Conservation (phyloP, 129 eudicot genomes). For the Apium graveolens region DNA sequence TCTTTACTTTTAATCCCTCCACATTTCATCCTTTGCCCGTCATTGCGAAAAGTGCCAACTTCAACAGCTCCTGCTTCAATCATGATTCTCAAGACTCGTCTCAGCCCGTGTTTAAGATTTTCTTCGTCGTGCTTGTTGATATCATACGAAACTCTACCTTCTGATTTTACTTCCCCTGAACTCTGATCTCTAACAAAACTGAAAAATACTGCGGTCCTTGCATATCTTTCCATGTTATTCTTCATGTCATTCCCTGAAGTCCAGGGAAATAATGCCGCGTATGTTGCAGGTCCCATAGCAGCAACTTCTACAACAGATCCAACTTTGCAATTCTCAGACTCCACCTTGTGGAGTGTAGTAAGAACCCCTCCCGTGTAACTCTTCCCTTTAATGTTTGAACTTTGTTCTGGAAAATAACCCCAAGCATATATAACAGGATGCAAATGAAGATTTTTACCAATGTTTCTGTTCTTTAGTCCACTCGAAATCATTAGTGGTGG, state of each 20-base stretch:
- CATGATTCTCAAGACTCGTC: slow-evolving; percentile 48
- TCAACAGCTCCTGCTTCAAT: slow-evolving; percentile 80
- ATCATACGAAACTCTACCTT: slow-evolving; percentile 41
- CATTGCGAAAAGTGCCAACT: slow-evolving; percentile 78
- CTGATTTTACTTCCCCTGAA: slow-evolving; percentile 51
- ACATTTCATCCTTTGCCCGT: slow-evolving; percentile 61
- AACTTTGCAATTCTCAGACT: slow-evolving; percentile 31
- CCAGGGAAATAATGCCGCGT: slow-evolving; percentile 54
- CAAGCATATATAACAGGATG: slow-evolving; percentile 40
- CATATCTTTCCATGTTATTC: slow-evolving; percentile 43
- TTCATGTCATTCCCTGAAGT: slow-evolving; percentile 56
- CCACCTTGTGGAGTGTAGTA: slow-evolving; percentile 40
- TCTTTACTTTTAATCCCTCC: slow-evolving; percentile 36
- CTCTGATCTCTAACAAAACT: slow-evolving; percentile 46
- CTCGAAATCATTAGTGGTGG: slow-evolving; percentile 73
- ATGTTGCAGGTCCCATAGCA: slow-evolving; percentile 54
- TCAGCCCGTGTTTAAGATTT: slow-evolving; percentile 50
- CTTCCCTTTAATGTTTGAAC: too few species aligned
- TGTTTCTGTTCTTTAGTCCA: slow-evolving; percentile 62
- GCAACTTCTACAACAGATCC: slow-evolving; percentile 55
- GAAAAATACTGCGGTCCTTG: slow-evolving; percentile 56
- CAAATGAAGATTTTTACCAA: slow-evolving; percentile 74
- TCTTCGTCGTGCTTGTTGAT: slow-evolving; percentile 43
- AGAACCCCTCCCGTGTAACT: too few species aligned
- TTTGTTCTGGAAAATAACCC: too few species aligned